Evolutionary conservation across 2,329 filamentous ascomycete genomes (phyloP).

Genomic region (Dactylella cylindrospora): DNA sequence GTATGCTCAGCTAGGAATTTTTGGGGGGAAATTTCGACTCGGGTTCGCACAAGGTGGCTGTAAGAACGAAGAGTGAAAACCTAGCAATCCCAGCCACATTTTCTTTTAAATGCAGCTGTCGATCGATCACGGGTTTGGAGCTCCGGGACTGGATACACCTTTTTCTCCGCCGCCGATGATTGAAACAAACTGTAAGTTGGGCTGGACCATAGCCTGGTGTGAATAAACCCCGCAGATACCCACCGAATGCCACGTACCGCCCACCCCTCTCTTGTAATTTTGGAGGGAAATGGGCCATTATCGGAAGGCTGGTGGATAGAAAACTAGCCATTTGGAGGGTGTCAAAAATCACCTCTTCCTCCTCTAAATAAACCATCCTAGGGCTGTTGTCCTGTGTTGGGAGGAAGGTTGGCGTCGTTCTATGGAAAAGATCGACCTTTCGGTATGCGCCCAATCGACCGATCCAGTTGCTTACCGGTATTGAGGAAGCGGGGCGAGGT

Average conservation of each 20-base stretch:
- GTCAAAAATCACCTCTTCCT: background rate
- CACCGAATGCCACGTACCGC: slow-evolving; percentile 27
- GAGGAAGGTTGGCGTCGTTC: slow-evolving; percentile 15
- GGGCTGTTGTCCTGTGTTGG: background rate
- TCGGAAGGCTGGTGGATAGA: no score
- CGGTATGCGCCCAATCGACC: slow-evolving; percentile 4
- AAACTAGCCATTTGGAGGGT: no score
- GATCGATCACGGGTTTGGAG: slow-evolving; percentile 5
- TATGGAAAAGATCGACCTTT: slow-evolving; percentile 27
- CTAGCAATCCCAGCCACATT: no score
- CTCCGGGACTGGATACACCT: background rate
- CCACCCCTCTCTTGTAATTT: slow-evolving; percentile 2
- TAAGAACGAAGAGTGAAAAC: no score
- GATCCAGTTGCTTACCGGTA: slow-evolving; percentile 3
- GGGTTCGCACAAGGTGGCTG: no score
- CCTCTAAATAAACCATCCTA: background rate
- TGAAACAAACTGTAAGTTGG: slow-evolving; percentile 3
- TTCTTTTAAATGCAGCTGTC: no score
- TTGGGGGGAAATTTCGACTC: no score
- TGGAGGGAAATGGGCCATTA: no score
- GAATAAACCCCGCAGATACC: slow-evolving; percentile 25
- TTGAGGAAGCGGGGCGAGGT: background rate
- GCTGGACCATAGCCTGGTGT: background rate
- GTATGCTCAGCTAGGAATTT: no score
- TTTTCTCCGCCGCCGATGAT: slow-evolving; percentile 1